phyloP scores from a whole-genome alignment of 2,329 filamentous ascomycete species.

The Amauroascus verrucosus region DNA sequence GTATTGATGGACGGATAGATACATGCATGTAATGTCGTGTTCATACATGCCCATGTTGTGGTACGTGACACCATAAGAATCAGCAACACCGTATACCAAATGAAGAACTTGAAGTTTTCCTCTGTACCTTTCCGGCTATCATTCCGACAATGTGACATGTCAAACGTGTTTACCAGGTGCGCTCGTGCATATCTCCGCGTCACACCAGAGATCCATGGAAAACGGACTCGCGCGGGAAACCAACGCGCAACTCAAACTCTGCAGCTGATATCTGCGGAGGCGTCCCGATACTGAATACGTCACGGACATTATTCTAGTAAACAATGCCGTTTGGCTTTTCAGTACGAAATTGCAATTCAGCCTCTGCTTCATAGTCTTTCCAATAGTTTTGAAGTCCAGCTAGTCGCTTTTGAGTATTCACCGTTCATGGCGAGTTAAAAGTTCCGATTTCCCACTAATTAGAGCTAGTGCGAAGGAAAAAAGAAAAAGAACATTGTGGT shows the following conservation, averaged over 20 bases:
- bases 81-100: not conserved
- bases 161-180: constrained; percentile 11
- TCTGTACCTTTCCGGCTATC: constrained; percentile 6
- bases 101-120: not conserved
- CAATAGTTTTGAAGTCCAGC: not conserved
- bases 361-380: too few relatives aligned
- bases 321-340: not conserved
- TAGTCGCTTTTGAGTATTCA: not conserved
- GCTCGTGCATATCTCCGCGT: not conserved
- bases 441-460: not conserved
- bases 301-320: too few relatives aligned
- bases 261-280: not conserved
- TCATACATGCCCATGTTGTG: not conserved
- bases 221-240: not conserved
- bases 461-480: too few relatives aligned
- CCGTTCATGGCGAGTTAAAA: not conserved
- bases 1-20: not conserved
- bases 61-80: constrained; percentile 5
- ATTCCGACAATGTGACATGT: constrained; percentile 11
- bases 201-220: not conserved
- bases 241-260: not conserved
- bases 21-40: not conserved
- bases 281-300: not conserved
- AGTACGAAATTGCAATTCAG: not conserved
- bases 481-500: not conserved